Evolutionary conservation across 345 rosid species (phyloP).

Genomic region (Euphorbia peplus): DNA sequence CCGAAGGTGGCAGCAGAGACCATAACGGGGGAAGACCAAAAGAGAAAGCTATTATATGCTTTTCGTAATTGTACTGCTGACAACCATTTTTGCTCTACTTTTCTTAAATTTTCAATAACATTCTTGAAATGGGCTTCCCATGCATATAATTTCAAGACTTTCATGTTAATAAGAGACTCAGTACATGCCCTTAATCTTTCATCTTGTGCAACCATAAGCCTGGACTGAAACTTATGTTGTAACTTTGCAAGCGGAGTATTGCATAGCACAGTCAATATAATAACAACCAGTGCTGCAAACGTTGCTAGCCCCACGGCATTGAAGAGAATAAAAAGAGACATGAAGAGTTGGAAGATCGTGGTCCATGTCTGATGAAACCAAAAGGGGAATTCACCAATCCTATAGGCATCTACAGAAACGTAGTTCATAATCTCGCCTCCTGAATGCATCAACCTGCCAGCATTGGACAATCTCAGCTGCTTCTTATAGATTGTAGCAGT

Average conservation of each 20-base stretch:
- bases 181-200: conserved; percentile 71
- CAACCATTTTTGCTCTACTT: conserved; percentile 58
- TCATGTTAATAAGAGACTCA: conserved; percentile 90
- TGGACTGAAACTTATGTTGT: conserved; percentile 77
- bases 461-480: conserved; percentile 72
- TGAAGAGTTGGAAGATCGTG: conserved; percentile 73
- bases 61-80: conserved; percentile 74
- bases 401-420: conserved; percentile 86
- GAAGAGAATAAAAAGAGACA: conserved; percentile 70
- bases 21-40: conserved; percentile 89
- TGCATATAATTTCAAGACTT: conserved; percentile 84
- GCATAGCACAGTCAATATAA: conserved; percentile 68
- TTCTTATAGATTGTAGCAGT: conserved; percentile 82
- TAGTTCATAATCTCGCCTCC: conserved; percentile 91
- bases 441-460: conserved; percentile 70
- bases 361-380: conserved; percentile 98
- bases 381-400: conserved; percentile 90
- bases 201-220: conserved; percentile 78
- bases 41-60: conserved; percentile 63
- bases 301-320: conserved; percentile 85
- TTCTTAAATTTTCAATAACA: conserved; percentile 68
- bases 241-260: conserved; percentile 91
- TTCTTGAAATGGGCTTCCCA: conserved; percentile 90
- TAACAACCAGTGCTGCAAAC: conserved; percentile 68
- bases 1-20: conserved; percentile 87